Base-by-base conservation (phyloP, 805 yeast genomes). In the Candida stauntonica region DNA sequence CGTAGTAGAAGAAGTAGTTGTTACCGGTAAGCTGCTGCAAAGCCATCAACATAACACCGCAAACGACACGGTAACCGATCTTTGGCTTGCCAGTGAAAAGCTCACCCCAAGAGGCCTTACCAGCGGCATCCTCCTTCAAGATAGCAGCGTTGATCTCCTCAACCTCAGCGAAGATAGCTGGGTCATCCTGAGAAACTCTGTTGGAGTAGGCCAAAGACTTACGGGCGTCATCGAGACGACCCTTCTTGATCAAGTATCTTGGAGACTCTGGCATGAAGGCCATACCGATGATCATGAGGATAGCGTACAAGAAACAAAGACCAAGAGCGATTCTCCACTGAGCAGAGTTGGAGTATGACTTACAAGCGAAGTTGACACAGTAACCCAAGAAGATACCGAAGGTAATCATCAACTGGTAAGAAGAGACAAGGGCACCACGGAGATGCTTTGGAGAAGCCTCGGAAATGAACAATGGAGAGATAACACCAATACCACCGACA, bases 281-380 rank as follows among this genome's bases (percentile, higher is more conserved):
- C 64, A 62, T 60, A 48, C 58, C 66, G 23, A 45, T 48, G 33
- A 63, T 46, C 67, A 63, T 57, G 38, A 61, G 46, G 14, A 64
- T 32, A 34, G 68, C 68, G 73, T 73, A 72, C 21, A 66, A 64
- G 50, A 71, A 72, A 54, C 71, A 67, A 46, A 77, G 61, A 44
- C 81, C 82, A 55, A 81, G 66, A 41, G 83, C 85, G 49, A 81
- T 71, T 74, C 87, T 77, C 87, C 87, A 81, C 64, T 78, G 83
- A 9, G 62, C 86, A 29, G 89, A 81, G 67, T 81, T 81, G 55
- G 73, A 69, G 57, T 63, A 65, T 21, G 39, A 48, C 46, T 75
- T 73, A 44, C 86, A 77, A 61, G 86, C 88, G 60, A 72, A 81
- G 42, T 77, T 78, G 37, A 80, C 70, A 64, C 86, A 80, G 72